phyloP scores from a whole-genome alignment of 108 stramenopile species.

The Pseudonitzschia multistriata region DNA sequence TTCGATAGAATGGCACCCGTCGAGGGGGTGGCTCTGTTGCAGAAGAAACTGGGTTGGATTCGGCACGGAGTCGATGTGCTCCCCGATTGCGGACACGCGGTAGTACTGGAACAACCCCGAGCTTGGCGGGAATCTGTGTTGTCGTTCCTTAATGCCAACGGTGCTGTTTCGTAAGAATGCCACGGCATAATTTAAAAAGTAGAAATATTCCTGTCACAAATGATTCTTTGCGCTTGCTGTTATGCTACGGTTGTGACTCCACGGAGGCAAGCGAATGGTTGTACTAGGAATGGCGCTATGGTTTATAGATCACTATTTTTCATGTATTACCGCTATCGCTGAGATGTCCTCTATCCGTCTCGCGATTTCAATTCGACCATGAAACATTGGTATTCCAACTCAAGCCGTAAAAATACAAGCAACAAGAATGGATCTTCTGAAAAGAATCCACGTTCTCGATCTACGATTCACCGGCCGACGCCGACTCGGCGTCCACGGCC shows the following conservation, averaged over 20 bases:
- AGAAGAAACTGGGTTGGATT: slow-evolving; percentile 13
- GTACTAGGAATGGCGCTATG: neutral
- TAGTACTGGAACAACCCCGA: slow-evolving; percentile 46
- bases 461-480: slow-evolving; percentile 80
- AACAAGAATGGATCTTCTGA: too few relatives aligned
- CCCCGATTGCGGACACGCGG: slow-evolving; percentile 53
- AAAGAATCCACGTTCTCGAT: neutral
- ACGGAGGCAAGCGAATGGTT: too few relatives aligned
- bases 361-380: too few relatives aligned
- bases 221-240: too few relatives aligned
- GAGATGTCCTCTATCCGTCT: too few relatives aligned
- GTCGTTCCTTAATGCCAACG: slow-evolving; percentile 24
- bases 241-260: too few relatives aligned
- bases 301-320: neutral
- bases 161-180: too few relatives aligned
- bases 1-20: slow-evolving; percentile 54
- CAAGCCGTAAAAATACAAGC: too few relatives aligned
- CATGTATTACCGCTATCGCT: neutral
- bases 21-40: slow-evolving; percentile 17
- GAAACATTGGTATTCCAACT: too few relatives aligned
- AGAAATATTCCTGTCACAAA: too few relatives aligned
- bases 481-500: slow-evolving; percentile 77
- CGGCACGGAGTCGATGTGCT: slow-evolving; percentile 21
- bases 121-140: slow-evolving; percentile 51
- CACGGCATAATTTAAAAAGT: too few relatives aligned